Percentiles rank a stretch among this genome's conserved stretches.
These are phyloP conservation scores for Roridomyces roridus DNA, from an alignment of 768 basidiomycete genomes.

Conservation along the genomic window DNA sequence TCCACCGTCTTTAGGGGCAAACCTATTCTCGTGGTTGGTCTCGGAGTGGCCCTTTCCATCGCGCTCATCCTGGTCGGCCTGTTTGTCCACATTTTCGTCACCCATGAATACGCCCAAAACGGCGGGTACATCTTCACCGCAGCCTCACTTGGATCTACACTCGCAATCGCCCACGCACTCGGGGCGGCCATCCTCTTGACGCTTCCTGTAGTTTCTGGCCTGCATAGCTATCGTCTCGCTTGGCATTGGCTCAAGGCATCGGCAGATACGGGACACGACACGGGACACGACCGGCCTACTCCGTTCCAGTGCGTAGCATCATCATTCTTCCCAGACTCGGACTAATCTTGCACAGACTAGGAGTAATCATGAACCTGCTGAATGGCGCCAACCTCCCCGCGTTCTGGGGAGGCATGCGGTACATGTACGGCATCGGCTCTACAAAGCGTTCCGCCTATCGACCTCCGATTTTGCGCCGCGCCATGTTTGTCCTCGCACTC, in stretches of 20 bases:
- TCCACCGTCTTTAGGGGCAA: constrained; percentile 15
- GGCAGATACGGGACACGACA: constrained; percentile 14
- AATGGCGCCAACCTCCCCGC: constrained; percentile 16
- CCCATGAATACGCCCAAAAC: constrained; percentile 10
- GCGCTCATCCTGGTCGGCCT: constrained; percentile 5
- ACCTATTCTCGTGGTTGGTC: constrained; percentile 3
- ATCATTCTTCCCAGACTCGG: neutral
- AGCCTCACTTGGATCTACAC: constrained; percentile 13
- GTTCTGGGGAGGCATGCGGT: constrained; percentile 5
- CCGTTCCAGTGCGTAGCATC: constrained; percentile 18
- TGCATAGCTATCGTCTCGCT: constrained; percentile 17
- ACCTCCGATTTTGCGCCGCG: constrained; percentile 15
- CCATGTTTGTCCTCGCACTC: constrained; percentile 6
- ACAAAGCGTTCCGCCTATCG: constrained; percentile 6
- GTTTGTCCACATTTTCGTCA: constrained; percentile 13
- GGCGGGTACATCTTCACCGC: constrained; percentile 14
- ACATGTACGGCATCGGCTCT: constrained; percentile 5
- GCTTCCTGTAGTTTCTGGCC: neutral
- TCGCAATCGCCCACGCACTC: constrained; percentile 8
- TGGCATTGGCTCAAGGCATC: constrained; percentile 21
- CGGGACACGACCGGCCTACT: constrained; percentile 18
- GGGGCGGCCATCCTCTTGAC: constrained; percentile 11
- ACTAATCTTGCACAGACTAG: constrained; percentile 5
- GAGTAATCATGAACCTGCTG: constrained; percentile 13
- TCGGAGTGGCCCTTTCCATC: constrained; percentile 1